Percentiles rank a stretch among this genome's conserved stretches.
phyloP scores from a whole-genome alignment of 169 alveolate species.

The Amoebophrya sp. region DNA sequence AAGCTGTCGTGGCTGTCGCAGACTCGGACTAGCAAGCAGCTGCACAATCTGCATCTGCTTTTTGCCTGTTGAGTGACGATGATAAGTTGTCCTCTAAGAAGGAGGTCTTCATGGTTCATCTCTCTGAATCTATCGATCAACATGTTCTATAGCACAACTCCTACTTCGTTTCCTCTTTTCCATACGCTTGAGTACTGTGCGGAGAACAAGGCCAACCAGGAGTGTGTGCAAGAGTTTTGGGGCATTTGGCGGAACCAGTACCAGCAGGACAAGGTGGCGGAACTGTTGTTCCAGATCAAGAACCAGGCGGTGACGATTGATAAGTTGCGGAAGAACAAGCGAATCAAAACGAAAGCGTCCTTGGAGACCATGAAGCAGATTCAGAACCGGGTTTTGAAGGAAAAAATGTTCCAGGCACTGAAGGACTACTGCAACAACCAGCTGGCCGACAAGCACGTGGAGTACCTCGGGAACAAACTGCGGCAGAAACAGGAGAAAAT shows the following conservation, averaged over 20 bases:
- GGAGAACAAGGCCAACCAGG: neutral
- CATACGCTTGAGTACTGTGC: too few species aligned
- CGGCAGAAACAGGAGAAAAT: neutral
- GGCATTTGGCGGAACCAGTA: conserved; percentile 1
- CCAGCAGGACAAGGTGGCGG: neutral
- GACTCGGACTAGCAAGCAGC: too few species aligned
- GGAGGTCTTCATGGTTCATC: too few species aligned
- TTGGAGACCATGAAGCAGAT: neutral
- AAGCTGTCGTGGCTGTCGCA: too few species aligned
- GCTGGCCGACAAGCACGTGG: neutral
- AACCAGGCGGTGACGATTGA: neutral
- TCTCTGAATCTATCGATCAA: too few species aligned
- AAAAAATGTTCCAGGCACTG: neutral
- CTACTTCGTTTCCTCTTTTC: too few species aligned
- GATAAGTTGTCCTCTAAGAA: too few species aligned
- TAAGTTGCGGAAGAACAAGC: neutral
- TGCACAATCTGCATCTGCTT: too few species aligned
- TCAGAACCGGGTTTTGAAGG: neutral
- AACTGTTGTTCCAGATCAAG: neutral
- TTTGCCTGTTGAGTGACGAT: too few species aligned
- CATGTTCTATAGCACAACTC: too few species aligned
- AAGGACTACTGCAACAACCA: neutral
- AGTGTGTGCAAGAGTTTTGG: neutral
- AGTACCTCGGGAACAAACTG: neutral
- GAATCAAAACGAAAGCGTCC: neutral